Evolutionary conservation across 2,329 filamentous ascomycete genomes (phyloP).

Genomic region (Diaporthe helianthi): DNA sequence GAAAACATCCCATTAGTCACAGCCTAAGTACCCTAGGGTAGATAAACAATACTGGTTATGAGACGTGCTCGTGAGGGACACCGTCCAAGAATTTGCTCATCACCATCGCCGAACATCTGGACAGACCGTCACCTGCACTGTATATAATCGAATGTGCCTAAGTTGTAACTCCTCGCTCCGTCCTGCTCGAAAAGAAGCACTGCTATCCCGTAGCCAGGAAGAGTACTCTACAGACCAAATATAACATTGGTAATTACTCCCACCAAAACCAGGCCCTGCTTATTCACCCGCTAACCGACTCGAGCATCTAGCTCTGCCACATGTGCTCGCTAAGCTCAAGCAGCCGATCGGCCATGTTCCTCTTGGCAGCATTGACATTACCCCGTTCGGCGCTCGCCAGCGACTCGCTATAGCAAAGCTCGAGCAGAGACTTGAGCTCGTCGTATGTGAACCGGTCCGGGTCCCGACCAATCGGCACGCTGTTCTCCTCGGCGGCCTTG

Average conservation of each 20-base stretch:
- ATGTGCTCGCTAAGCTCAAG: slow-evolving; percentile 75
- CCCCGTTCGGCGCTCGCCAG: slow-evolving; percentile 72
- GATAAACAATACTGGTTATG: no score
- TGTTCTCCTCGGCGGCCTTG: slow-evolving; percentile 46
- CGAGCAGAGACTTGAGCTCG: slow-evolving; percentile 69
- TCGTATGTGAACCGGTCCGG: slow-evolving; percentile 66
- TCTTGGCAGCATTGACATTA: slow-evolving; percentile 69
- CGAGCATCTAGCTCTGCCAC: slow-evolving; percentile 61
- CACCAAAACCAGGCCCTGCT: background rate
- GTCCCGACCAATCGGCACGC: slow-evolving; percentile 39
- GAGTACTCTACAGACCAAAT: background rate
- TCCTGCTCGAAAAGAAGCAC: slow-evolving; percentile 16
- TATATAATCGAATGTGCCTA: slow-evolving; percentile 8
- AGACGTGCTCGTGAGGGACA: no score
- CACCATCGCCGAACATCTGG: background rate
- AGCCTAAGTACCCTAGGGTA: no score
- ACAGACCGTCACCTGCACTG: background rate
- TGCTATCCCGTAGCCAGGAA: background rate
- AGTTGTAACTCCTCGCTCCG: slow-evolving; percentile 27
- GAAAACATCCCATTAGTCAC: background rate
- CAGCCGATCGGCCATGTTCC: slow-evolving; percentile 74
- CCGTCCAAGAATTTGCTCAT: background rate
- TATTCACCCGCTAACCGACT: background rate
- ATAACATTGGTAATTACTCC: background rate
- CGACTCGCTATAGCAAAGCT: slow-evolving; percentile 73